Percentiles rank a stretch among this genome's conserved stretches.
phyloP scores from a whole-genome alignment of 2,329 filamentous ascomycete genomes.

The Mariannaea sp. region DNA sequence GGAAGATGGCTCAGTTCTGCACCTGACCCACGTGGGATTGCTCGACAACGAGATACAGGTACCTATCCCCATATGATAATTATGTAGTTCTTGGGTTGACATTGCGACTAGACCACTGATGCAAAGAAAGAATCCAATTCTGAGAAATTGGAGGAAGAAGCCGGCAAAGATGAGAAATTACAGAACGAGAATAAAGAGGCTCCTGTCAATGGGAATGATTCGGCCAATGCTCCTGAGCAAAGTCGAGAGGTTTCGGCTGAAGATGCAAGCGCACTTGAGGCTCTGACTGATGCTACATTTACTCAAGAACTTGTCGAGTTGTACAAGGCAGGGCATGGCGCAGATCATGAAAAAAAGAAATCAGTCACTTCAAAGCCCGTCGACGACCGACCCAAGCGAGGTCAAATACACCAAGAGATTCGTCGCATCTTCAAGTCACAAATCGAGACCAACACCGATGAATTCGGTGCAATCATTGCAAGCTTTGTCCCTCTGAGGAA shows the following conservation, averaged over 20 bases:
- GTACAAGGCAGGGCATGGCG: conserved; percentile 45
- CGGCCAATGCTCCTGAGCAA: conserved; percentile 24
- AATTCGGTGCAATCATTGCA: conserved; percentile 66
- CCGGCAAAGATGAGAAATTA: conserved; percentile 17
- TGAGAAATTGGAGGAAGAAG: conserved; percentile 19
- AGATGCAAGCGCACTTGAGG: conserved; percentile 44
- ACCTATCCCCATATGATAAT: background rate
- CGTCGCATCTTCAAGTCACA: conserved; percentile 79
- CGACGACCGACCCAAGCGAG: conserved; percentile 52
- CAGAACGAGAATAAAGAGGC: conserved; percentile 23
- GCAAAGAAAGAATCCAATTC: conserved; percentile 24
- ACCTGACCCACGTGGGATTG: conserved; percentile 60
- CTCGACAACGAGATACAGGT: conserved; percentile 27
- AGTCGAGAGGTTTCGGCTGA: conserved; percentile 39
- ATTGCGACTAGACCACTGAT: conserved; percentile 17
- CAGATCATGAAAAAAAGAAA: conserved; percentile 37
- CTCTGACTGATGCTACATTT: conserved; percentile 47
- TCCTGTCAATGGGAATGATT: conserved; percentile 26
- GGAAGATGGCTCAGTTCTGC: conserved; percentile 74
- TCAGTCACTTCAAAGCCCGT: conserved; percentile 48
- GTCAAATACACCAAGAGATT: conserved; percentile 62
- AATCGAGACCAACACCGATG: conserved; percentile 73
- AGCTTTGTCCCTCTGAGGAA: conserved; percentile 60
- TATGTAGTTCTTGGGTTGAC: conserved; percentile 16
- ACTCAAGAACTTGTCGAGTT: conserved; percentile 49